A percentile compares a stretch with the other conserved stretches of the same genome.
Evolutionary conservation across 176 grass and related monocot genomes (phyloP).

Genomic region (Raddia distichophylla): DNA sequence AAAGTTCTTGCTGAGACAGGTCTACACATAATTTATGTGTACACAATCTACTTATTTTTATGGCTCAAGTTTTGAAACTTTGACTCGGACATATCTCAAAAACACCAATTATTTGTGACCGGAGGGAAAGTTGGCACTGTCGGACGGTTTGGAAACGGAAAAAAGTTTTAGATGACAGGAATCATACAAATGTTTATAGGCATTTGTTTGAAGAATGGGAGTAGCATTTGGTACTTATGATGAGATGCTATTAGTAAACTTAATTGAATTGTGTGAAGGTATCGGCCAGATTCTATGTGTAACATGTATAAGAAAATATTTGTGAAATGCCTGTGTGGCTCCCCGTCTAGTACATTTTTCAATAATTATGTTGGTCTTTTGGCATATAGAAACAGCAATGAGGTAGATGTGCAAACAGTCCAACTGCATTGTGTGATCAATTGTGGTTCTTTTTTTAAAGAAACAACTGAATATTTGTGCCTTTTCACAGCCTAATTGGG

Average conservation of each 20-base stretch:
- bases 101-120: too few relatives aligned
- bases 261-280: constrained; percentile 8
- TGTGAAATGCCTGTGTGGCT: background rate
- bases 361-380: background rate
- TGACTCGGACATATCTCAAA: too few relatives aligned
- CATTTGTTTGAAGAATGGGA: background rate
- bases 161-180: background rate
- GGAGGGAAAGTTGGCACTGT: background rate
- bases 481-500: constrained; percentile 11
- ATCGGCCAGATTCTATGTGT: background rate
- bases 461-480: background rate
- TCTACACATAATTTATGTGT: too few relatives aligned
- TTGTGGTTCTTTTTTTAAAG: background rate
- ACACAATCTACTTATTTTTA: too few relatives aligned
- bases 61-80: too few relatives aligned
- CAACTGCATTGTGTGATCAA: constrained; percentile 6
- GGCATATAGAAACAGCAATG: background rate
- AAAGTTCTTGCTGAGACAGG: too few relatives aligned
- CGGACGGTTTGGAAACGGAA: background rate
- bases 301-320: background rate
- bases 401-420: constrained; percentile 10
- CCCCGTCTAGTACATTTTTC: background rate
- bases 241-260: background rate
- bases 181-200: constrained; percentile 1
- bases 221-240: background rate